Percentiles rank a stretch among this genome's conserved stretches.
These are phyloP conservation scores for Lobosporangium transversale DNA, from an alignment of 192 early-diverging fungal species.

Conservation along the genomic window DNA sequence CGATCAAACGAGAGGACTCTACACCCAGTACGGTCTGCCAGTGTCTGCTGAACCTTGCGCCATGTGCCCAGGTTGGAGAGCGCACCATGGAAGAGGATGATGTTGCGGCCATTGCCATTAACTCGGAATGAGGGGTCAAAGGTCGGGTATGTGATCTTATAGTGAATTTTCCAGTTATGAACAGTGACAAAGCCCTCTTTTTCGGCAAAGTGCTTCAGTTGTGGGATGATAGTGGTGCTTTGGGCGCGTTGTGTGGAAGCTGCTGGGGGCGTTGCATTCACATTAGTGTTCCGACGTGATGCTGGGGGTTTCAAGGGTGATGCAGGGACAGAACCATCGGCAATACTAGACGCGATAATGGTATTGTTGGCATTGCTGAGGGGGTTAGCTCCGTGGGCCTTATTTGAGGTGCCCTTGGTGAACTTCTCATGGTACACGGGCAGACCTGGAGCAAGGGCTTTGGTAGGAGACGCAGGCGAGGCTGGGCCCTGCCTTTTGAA, in stretches of 20 bases:
- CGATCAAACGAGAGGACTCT: constrained; percentile 38
- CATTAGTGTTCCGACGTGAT: not conserved
- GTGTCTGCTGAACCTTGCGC: constrained; percentile 32
- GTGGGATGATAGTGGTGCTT: not conserved
- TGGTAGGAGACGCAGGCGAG: constrained; percentile 1
- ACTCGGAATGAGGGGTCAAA: constrained; percentile 22
- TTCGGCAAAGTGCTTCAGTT: constrained; percentile 21
- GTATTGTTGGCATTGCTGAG: constrained; percentile 28
- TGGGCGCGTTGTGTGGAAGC: too few relatives aligned
- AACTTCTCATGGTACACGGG: constrained; percentile 29
- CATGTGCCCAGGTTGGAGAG: constrained; percentile 36
- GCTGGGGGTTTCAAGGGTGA: not conserved
- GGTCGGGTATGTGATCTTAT: constrained; percentile 35
- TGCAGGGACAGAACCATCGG: not conserved
- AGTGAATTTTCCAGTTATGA: constrained; percentile 28
- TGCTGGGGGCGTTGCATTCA: not conserved
- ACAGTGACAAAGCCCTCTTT: constrained; percentile 18
- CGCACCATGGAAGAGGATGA: constrained; percentile 34
- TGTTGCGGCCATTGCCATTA: constrained; percentile 43
- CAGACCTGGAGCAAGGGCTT: constrained; percentile 9
- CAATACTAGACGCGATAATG: constrained; percentile 14
- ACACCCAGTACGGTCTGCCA: constrained; percentile 39
- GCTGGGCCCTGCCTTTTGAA: not conserved
- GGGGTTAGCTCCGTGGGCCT: constrained; percentile 27
- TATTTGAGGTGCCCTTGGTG: constrained; percentile 9